phyloP scores from a whole-genome alignment of 768 basidiomycete genomes.

The Hemileccinum impolitum region DNA sequence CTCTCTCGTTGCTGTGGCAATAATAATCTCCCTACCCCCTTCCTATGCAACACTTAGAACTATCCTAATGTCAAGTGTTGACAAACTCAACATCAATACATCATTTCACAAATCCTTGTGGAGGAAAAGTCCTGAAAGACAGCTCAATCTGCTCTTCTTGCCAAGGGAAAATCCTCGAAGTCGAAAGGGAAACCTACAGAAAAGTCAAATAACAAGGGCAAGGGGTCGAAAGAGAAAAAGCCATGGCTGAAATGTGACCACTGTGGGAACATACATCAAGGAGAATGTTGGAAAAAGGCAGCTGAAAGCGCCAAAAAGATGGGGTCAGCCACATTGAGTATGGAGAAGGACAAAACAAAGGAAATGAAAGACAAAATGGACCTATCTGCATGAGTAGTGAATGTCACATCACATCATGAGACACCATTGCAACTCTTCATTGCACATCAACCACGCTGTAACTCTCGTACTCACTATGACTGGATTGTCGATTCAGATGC shows the following conservation, averaged over 20 bases:
- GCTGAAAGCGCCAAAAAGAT: no score
- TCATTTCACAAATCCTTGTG: background rate
- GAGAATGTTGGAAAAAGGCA: background rate
- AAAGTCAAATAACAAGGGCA: background rate
- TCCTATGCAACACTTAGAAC: background rate
- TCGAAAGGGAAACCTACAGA: background rate
- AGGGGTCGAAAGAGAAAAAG: no score
- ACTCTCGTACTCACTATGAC: background rate
- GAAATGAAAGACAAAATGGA: background rate
- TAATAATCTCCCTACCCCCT: background rate
- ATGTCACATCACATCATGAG: no score
- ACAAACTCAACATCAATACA: background rate
- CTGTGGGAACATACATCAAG: no score
- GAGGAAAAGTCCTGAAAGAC: background rate
- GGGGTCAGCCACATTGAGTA: no score
- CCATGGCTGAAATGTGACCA: no score
- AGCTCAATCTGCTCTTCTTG: background rate
- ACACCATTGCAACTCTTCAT: background rate
- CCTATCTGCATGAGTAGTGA: no score
- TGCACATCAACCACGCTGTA: background rate
- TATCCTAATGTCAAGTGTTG: background rate
- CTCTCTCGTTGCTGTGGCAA: background rate
- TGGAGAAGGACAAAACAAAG: background rate
- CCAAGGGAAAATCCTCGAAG: background rate
- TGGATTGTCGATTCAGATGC: slow-evolving; percentile 4